A percentile compares a stretch with the other conserved stretches of the same genome.
Evolutionary conservation across 441 rosid species (phyloP).

Genomic region (Omphalea diandra): DNA sequence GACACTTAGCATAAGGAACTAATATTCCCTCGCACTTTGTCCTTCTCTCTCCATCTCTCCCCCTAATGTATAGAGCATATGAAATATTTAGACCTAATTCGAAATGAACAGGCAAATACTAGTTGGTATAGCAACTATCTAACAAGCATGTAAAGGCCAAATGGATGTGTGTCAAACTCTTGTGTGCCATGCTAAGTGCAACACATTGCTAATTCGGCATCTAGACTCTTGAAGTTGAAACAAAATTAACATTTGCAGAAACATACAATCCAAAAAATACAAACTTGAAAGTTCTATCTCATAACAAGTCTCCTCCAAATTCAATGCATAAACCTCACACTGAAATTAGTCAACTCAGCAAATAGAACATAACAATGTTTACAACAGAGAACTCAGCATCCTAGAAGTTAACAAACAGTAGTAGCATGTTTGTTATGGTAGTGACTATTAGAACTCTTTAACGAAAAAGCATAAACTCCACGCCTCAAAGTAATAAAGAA

Average conservation of each 20-base stretch:
- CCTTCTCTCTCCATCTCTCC: background rate
- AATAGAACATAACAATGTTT: background rate
- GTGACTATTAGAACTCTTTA: too few relatives aligned
- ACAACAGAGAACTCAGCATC: background rate
- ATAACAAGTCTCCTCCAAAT: background rate
- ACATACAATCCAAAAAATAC: background rate
- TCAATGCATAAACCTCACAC: background rate
- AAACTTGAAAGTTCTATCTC: conserved; percentile 3
- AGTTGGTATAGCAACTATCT: background rate
- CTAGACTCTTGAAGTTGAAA: background rate
- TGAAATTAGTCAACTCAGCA: conserved; percentile 7
- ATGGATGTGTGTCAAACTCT: too few relatives aligned
- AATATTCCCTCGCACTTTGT: too few relatives aligned
- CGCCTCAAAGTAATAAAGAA: conserved; percentile 6
- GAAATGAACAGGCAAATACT: background rate
- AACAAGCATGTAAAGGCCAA: background rate
- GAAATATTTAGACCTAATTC: background rate
- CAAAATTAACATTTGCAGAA: background rate
- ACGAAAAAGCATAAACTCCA: conserved; percentile 5
- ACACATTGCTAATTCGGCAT: background rate
- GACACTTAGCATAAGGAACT: too few relatives aligned
- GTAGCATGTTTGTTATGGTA: background rate
- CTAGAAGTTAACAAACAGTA: background rate
- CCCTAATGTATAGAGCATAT: background rate
- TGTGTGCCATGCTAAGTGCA: background rate